phyloP scores from a whole-genome alignment of 768 basidiomycete genomes.

The Mycena metata region DNA sequence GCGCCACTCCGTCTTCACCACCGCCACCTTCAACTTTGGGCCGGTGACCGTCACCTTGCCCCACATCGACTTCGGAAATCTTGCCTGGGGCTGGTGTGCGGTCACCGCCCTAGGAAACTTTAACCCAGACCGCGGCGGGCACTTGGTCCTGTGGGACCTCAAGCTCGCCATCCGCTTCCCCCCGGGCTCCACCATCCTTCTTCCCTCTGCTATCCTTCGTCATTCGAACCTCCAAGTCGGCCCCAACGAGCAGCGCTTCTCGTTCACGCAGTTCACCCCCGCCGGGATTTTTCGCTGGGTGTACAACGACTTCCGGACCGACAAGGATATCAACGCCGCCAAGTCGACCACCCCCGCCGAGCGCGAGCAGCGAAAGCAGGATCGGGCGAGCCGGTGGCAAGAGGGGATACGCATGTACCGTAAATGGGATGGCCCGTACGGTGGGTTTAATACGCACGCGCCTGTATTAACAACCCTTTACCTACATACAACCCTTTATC shows the following conservation, averaged over 20 bases:
- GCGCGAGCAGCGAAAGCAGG: not conserved
- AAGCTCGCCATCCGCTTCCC: not conserved
- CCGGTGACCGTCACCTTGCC: not conserved
- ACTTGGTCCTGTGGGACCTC: not conserved
- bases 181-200: not conserved
- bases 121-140: not conserved
- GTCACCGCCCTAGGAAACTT: not conserved
- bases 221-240: not conserved
- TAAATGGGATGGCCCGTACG: too few species aligned
- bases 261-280: not conserved
- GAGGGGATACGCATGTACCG: not conserved
- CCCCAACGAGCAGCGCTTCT: not conserved
- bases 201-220: constrained; percentile 1
- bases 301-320: not conserved
- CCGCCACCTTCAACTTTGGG: constrained; percentile 4
- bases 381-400: not conserved
- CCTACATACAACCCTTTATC: too few species aligned
- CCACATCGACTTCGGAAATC: constrained; percentile 1
- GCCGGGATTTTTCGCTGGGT: not conserved
- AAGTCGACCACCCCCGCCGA: not conserved
- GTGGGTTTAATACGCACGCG: too few species aligned
- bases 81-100: constrained; percentile 6
- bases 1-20: not conserved
- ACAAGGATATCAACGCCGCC: not conserved
- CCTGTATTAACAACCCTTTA: too few species aligned